Evolutionary conservation across 768 basidiomycete species (phyloP), one percentile per base, ranked within the genome.

Genomic region (Kwoniella europaea): DNA sequence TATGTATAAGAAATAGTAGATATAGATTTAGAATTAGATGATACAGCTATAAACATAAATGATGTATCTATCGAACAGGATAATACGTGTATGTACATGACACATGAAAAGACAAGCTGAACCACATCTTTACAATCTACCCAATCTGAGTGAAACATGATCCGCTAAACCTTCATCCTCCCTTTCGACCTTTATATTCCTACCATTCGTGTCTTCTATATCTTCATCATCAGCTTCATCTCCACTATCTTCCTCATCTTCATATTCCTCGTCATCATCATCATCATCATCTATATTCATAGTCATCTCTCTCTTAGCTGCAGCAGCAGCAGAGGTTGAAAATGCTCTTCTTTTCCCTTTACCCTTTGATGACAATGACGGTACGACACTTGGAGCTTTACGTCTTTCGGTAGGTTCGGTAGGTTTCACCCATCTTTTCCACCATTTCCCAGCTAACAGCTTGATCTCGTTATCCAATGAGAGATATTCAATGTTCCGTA

Each of bases 401-500:
- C 20, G 42, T 42, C 46, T 18, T 43, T 52, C 65, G 53, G 20
- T 50, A n/a, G 56, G 27, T 46, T 68, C 67, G 1, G 63, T 70
- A 22, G 63, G 63, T 52, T 81, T 81, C 61, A 82, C 74, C 90
- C 90, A 91, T 29, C 86, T 85, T 64, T 87, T 85, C 82, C 91
- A 92, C 90, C 91, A 94, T 67, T 86, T 86, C 0, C 90, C 89
- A 59, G 94, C 86, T 78, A 91, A 91, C 16, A 89, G 83, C 81
- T 92, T 93, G 82, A 94, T 89, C 55, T 91, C 90, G 18, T 88
- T 85, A 63, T 88, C 86, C 71, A 95, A 87, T 20, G 89, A 90
- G 60, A 96, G 89, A 79, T 92, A 95, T 80, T 95, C 93, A 79
- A 91, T 92, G 82, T 94, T 96, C 70, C 91, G 89, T 20, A 92